A percentile compares a stretch with the other conserved stretches of the same genome.
Conservation (phyloP, 1,284 basidiomycete species). For the Sporisorium iseilematis-ciliati region DNA sequence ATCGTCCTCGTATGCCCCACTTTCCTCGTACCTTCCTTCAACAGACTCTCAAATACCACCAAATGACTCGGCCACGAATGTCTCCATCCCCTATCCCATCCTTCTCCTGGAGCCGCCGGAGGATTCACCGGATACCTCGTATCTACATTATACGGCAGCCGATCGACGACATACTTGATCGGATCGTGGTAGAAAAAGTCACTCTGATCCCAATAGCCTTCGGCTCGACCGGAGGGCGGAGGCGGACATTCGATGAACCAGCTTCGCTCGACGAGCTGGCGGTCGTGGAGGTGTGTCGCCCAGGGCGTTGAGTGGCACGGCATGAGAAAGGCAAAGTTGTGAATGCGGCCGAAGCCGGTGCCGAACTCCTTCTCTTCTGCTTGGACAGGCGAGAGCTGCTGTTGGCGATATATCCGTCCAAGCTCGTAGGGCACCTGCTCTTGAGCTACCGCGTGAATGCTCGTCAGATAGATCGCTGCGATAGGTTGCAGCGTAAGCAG, state of each 20-base stretch:
- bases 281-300: slow-evolving; percentile 85
- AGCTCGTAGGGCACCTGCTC: slow-evolving; percentile 46
- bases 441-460: slow-evolving; percentile 55
- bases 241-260: slow-evolving; percentile 63
- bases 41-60: slow-evolving; percentile 81
- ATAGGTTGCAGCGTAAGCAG: slow-evolving; percentile 48
- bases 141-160: slow-evolving; percentile 78
- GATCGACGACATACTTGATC: slow-evolving; percentile 75
- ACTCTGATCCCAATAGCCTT: slow-evolving; percentile 83
- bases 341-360: slow-evolving; percentile 53
- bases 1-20: slow-evolving; percentile 70
- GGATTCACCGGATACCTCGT: slow-evolving; percentile 74
- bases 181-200: slow-evolving; percentile 85
- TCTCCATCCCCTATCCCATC: slow-evolving; percentile 71
- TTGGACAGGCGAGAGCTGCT: slow-evolving; percentile 57
- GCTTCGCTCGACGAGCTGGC: slow-evolving; percentile 29
- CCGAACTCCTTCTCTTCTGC: slow-evolving; percentile 60
- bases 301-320: slow-evolving; percentile 99
- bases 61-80: slow-evolving; percentile 85
- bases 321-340: slow-evolving; percentile 85
- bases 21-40: slow-evolving; percentile 69
- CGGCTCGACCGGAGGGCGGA: slow-evolving; percentile 5
- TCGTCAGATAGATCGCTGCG: slow-evolving; percentile 44
- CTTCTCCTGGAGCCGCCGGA: neutral
- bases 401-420: slow-evolving; percentile 28